Base-by-base conservation (phyloP, 306 rosid genomes). In the Cicer cuneatum region DNA sequence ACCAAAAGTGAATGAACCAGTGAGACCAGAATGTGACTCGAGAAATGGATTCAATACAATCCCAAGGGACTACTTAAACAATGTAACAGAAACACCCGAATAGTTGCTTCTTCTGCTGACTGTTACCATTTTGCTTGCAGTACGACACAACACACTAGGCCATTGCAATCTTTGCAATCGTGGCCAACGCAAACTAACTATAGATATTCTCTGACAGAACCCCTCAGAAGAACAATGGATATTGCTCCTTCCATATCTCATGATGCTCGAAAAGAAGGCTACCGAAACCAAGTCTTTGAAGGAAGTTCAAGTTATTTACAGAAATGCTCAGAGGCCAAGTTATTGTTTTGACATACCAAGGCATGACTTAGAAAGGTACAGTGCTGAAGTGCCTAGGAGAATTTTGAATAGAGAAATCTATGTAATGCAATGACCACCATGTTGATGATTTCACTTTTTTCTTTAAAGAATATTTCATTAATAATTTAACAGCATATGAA, bases 211-310 rank as follows among this genome's bases (percentile, higher is more conserved):
- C 66, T 46, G 2, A 29, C 56, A 43, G 38, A 54, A 7, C 16
- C 49, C n/a, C 39, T 16, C 61, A 41, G 59, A 52, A 74, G 80
- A 52, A 43, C 40, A 52, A 42, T 29, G 62, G 72, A 69, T n/a
- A 53, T 5, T 33, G 10, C 40, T 49, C 53, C 46, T 7, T 46
- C 16, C 8, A 4, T 6, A 5, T 21, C 84, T 42, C 24, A 8
- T 61, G 77, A 21, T 41, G 43, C 77, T 69, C 60, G 68, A 42
- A 47, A 58, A 58, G 79, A 59, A 73, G 47, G 70, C 51, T 53
- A 53, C n/a, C 21, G 58, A 11, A 5, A 77, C 39, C 51, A 38
- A 14, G 73, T 14, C 14, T 54, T 7, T 49, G 58, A 65, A 29
- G 37, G 76, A 21, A 59, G 66, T 42, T 60, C 80, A 60, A 59